These are phyloP conservation scores for Phytopythium vexans DNA, from an alignment of 352 stramenopile species.

Conservation along the genomic window DNA sequence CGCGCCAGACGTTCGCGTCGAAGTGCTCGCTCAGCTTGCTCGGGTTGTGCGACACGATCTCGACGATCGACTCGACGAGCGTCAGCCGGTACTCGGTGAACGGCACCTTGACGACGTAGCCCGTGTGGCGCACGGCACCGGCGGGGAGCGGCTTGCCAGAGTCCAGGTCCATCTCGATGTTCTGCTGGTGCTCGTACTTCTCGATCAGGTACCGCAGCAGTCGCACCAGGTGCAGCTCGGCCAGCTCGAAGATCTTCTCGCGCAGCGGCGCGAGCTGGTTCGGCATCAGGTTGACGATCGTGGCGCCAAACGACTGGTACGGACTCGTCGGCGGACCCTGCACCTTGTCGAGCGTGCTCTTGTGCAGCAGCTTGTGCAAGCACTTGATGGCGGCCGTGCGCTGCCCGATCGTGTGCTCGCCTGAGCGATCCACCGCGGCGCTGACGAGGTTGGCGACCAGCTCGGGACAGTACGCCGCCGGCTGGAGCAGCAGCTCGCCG, in stretches of 20 bases:
- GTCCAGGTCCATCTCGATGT: constrained; percentile 65
- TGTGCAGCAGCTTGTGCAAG: constrained; percentile 72
- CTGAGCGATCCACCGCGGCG: constrained; percentile 44
- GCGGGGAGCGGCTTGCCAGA: constrained; percentile 58
- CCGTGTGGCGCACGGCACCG: constrained; percentile 75
- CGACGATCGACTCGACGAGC: constrained; percentile 83
- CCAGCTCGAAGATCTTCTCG: constrained; percentile 66
- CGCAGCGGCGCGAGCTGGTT: constrained; percentile 77
- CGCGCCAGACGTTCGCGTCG: constrained; percentile 81
- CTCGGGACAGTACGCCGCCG: constrained; percentile 78
- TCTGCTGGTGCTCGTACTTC: constrained; percentile 80
- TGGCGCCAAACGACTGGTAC: constrained; percentile 84
- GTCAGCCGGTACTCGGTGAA: constrained; percentile 89
- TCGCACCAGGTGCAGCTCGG: constrained; percentile 62
- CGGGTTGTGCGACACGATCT: constrained; percentile 81
- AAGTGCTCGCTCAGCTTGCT: constrained; percentile 65
- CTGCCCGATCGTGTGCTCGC: constrained; percentile 41
- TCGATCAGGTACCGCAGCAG: constrained; percentile 70
- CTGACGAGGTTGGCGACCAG: constrained; percentile 77
- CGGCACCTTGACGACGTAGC: constrained; percentile 84
- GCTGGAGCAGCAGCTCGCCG: constrained; percentile 85
- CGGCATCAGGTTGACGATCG: constrained; percentile 79
- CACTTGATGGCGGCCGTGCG: constrained; percentile 85
- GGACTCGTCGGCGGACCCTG: constrained; percentile 73
- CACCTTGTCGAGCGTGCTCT: constrained; percentile 72